These are phyloP conservation scores for Naganishia sp. DNA, from an alignment of 1,284 basidiomycete genomes.

Conservation along the genomic window DNA sequence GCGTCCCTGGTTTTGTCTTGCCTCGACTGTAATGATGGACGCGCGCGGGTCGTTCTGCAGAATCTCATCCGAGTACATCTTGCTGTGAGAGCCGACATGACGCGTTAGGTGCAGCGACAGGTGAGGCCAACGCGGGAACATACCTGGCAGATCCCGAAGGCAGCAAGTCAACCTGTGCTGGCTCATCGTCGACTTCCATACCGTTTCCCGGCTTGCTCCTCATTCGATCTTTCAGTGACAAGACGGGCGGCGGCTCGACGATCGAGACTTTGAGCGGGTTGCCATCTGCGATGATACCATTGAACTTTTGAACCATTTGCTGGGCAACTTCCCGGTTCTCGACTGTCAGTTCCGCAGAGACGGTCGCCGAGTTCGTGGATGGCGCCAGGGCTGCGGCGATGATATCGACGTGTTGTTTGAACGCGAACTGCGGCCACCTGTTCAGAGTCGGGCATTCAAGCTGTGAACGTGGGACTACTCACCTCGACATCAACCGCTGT, in stretches of 20 bases:
- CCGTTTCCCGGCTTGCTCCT: slow-evolving; percentile 39
- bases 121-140: slow-evolving; percentile 46
- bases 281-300: slow-evolving; percentile 79
- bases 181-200: slow-evolving; percentile 6
- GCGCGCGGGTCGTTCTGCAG: slow-evolving; percentile 68
- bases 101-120: neutral
- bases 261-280: slow-evolving; percentile 67
- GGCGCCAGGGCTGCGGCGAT: slow-evolving; percentile 58
- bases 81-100: slow-evolving; percentile 57
- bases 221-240: slow-evolving; percentile 30
- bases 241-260: slow-evolving; percentile 56
- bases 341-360: slow-evolving; percentile 71
- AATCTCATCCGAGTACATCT: slow-evolving; percentile 79
- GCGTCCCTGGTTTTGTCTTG: slow-evolving; percentile 6
- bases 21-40: slow-evolving; percentile 59
- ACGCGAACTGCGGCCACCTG: slow-evolving; percentile 64
- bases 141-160: slow-evolving; percentile 54
- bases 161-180: slow-evolving; percentile 41
- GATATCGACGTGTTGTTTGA: slow-evolving; percentile 74
- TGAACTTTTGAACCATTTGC: slow-evolving; percentile 69
- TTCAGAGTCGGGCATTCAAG: neutral
- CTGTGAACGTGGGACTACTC: slow-evolving; percentile 38
- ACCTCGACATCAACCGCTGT: slow-evolving; percentile 78
- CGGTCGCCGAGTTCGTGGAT: slow-evolving; percentile 50
- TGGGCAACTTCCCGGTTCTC: slow-evolving; percentile 66